Base-by-base conservation (phyloP, 108 stramenopile species). In the Skeletonema tropicum region DNA sequence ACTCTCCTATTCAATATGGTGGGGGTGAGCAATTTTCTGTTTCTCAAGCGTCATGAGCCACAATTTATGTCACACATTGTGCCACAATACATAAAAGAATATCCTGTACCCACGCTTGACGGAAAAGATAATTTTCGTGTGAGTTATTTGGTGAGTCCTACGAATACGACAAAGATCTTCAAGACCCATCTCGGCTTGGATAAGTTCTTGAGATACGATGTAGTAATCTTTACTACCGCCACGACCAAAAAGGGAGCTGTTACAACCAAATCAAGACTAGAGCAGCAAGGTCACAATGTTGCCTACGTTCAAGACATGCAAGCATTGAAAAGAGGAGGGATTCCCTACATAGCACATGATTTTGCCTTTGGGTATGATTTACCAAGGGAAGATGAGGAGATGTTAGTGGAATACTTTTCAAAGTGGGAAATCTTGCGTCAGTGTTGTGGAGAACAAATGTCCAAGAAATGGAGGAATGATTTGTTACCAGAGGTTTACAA, bases 381-480 rank as follows among this genome's bases (percentile, higher is more conserved):
- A 49, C n/a, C 73, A 11, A 15, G 29, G 26, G 57, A 71, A n/a
- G 29, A 75, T 14, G 64, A 64, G 10, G 17, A 12, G 7, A 33
- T 48, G 10, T 25, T 81, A 4, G 49, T 66, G 17, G 73, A 81
- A 59, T 81, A 71, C 70, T 75, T 81, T 62, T 74, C 73, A 7
- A 19, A 60, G 2, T 81, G 80, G 80, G 80, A 81, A 71, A 66
- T 75, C 39, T 36, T 81, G n/a, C 80, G 80, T 3, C 80, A 81
- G 21, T 81, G 80, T 57, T 81, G 80, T 46, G 80, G 80, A 14
- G 64, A 81, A 63, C 80, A 81, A 52, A 81, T 81, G 80, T 75
- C 74, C 0, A 36, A 33, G 26, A 66, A 41, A 35, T 81, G 80
- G 80, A 32, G 74, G 11, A 81, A 81, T 23, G 80, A 81, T 26